Percentiles rank a stretch among this genome's conserved stretches.
phyloP scores from a whole-genome alignment of 345 rosid species.

The Eucalyptus sp. region DNA sequence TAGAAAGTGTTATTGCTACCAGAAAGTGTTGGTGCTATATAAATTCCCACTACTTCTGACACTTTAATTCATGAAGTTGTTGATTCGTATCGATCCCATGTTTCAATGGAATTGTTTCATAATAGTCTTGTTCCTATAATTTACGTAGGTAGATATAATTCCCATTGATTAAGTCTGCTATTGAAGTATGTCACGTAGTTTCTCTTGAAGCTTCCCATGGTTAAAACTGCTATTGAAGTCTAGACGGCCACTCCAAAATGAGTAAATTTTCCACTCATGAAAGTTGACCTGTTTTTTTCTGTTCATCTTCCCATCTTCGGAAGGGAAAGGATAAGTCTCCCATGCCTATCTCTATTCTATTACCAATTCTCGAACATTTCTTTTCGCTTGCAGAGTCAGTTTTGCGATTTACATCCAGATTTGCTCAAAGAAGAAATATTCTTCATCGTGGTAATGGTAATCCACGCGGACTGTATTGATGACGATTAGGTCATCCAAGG shows the following conservation, averaged over 20 bases:
- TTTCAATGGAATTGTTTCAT: not conserved
- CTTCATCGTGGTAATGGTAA: too few species aligned
- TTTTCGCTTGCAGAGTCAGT: rapidly evolving
- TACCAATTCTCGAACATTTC: not conserved
- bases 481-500: not conserved
- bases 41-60: rapidly evolving
- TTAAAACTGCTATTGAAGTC: not conserved
- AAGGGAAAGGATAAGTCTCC: not conserved
- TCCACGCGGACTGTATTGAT: rapidly evolving
- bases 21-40: too few species aligned
- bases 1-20: too few species aligned
- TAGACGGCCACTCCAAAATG: not conserved
- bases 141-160: not conserved
- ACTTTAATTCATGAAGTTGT: not conserved
- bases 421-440: too few species aligned
- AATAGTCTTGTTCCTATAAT: not conserved
- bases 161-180: too few species aligned
- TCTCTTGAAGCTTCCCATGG: not conserved
- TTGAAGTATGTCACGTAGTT: not conserved
- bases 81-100: not conserved
- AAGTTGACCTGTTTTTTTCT: not conserved
- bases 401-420: too few species aligned
- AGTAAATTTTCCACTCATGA: not conserved
- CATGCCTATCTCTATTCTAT: not conserved
- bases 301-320: not conserved